Conservation (phyloP, 495 filamentous ascomycete species). For the Friedmanniomyces endolithicus region DNA sequence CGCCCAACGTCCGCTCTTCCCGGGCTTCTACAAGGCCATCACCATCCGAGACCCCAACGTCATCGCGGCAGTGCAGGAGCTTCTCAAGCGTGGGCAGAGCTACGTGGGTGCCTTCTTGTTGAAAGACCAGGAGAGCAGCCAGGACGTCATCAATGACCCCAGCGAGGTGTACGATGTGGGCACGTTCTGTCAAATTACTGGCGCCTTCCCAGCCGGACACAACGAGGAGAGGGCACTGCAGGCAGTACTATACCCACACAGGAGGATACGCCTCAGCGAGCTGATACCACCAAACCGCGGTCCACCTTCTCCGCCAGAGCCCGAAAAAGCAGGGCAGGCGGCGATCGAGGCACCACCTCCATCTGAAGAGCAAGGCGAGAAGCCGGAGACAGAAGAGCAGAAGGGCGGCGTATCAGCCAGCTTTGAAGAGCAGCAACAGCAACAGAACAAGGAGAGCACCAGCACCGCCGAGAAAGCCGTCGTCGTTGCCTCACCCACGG, state of each 20-base stretch:
- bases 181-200: constrained; percentile 95
- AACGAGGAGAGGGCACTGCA: constrained; percentile 64
- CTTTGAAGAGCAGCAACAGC: constrained; percentile 70
- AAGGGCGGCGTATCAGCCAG: constrained; percentile 92
- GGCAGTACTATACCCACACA: constrained; percentile 88
- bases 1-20: constrained; percentile 84
- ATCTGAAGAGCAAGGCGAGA: constrained; percentile 27
- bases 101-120: constrained; percentile 95
- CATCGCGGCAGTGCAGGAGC: constrained; percentile 78
- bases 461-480: not conserved
- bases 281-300: constrained; percentile 50
- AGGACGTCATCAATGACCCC: constrained; percentile 74
- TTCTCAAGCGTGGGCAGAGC: constrained; percentile 95
- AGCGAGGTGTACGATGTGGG: constrained; percentile 90
- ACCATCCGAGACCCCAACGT: constrained; percentile 88
- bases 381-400: constrained; percentile 51
- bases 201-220: constrained; percentile 67
- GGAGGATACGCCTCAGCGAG: constrained; percentile 78
- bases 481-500: constrained; percentile 42
- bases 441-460: not conserved
- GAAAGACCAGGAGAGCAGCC: constrained; percentile 87
- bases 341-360: constrained; percentile 26
- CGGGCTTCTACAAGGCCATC: constrained; percentile 97
- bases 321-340: constrained; percentile 25
- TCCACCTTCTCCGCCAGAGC: constrained; percentile 19